Evolutionary conservation across 306 rosid genomes (phyloP), one percentile per base, ranked within the genome.

Genomic region (Lathyrus tuberosus): DNA sequence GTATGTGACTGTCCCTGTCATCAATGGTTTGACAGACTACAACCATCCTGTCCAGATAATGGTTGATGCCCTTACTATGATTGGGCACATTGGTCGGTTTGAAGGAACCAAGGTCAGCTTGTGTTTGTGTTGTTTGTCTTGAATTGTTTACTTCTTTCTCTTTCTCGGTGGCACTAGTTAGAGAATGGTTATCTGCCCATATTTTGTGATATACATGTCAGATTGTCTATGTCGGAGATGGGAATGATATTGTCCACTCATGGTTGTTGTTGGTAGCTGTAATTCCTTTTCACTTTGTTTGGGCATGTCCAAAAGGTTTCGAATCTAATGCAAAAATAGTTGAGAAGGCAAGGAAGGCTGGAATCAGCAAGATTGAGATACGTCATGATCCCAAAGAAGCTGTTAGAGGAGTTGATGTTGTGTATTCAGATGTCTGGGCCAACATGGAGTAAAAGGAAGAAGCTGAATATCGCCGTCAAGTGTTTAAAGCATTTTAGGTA

Each of bases 191-290:
- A 18, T 80, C 82, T 57, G 62, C 65, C 38, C 6, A 7, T 35
- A 12, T 73, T 53, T 26, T 47, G 15, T 40, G 40, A 78, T 73
- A 58, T 51, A 35, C 65, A 41, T 74, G 62, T 71, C 79, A 94
- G 99, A 96, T 94, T 67, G 97, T 94, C 62, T 94, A 94, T 62
- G 96, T 94, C 59, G 99, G 97, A 73, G 99, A 94, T 76, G 99
- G 97, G 73, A 94, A 94, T 88, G 91, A 94, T 77, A 26, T 94
- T 84, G 99, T 91, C 76, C 97, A 94, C 80, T 90, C 98, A 5
- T 94, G 99, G 99, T 69, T 94, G 87, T 71, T 90, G 82, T 3
- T 94, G 88, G 99, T 97, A 47, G 73, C 97, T 12, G 87, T 94
- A 58, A 31, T 94, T 48, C 96, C 96, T 24, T 85, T 94, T 82